These are phyloP conservation scores for Limonium bicolor DNA, from an alignment of 148 eudicot genomes.

Conservation along the genomic window DNA sequence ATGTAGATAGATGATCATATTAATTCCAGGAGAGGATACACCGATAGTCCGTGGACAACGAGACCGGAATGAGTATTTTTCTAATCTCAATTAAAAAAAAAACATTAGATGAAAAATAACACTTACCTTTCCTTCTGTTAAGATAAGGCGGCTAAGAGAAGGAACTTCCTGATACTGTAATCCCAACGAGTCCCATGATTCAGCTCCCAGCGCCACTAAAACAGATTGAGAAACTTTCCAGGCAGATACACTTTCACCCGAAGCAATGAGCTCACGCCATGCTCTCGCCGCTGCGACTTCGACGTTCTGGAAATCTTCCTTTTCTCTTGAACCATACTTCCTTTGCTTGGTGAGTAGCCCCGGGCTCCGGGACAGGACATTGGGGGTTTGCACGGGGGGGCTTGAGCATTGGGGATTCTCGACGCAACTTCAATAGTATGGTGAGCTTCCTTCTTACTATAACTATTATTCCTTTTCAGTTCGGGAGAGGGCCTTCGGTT, in stretches of 20 bases:
- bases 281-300: conserved; percentile 34
- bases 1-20: too few species aligned
- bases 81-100: background rate
- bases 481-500: background rate
- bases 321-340: background rate
- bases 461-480: background rate
- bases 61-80: background rate
- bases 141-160: conserved; percentile 30
- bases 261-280: conserved; percentile 17
- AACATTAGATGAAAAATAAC: background rate
- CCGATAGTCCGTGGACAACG: background rate
- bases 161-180: conserved; percentile 59
- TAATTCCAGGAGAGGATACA: too few species aligned
- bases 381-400: background rate
- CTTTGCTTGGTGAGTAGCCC: conserved; percentile 8
- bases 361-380: conserved; percentile 1
- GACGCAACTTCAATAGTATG: background rate
- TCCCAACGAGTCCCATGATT: conserved; percentile 71
- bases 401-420: background rate
- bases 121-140: conserved; percentile 62
- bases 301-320: conserved; percentile 19
- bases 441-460: background rate
- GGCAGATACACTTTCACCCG: conserved; percentile 40
- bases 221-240: conserved; percentile 60
- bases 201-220: conserved; percentile 31